Conservation (phyloP, 2,329 filamentous ascomycete genomes). For the Colletotrichum viniferum region DNA sequence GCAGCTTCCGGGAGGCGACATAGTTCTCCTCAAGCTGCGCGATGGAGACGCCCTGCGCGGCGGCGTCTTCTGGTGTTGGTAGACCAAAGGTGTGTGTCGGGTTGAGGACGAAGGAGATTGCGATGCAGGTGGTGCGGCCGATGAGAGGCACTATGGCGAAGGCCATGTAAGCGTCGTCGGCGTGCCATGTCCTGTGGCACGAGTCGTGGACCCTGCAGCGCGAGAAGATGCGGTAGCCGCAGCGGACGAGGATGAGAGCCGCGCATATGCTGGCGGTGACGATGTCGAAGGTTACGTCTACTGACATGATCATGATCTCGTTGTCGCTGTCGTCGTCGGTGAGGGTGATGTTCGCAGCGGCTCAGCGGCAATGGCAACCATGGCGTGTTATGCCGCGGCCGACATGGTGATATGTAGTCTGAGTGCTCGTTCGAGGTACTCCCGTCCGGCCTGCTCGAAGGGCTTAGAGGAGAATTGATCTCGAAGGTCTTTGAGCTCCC, state of each 20-base stretch:
- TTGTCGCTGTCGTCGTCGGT: not conserved
- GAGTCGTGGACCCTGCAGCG: conserved; percentile 29
- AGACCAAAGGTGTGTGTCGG: conserved; percentile 25
- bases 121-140: conserved; percentile 29
- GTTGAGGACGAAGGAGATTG: conserved; percentile 29
- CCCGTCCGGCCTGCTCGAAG: not conserved
- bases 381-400: not conserved
- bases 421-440: not conserved
- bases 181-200: conserved; percentile 34
- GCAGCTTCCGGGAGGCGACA: conserved; percentile 28
- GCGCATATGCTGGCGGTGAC: conserved; percentile 30
- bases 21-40: conserved; percentile 24
- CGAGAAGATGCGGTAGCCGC: conserved; percentile 29
- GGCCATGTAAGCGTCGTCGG: conserved; percentile 36
- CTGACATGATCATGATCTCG: conserved; percentile 24
- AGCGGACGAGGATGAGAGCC: conserved; percentile 31
- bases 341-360: not conserved
- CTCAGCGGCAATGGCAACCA: conserved; percentile 10
- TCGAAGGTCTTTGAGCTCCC: not conserved
- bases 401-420: conserved; percentile 3
- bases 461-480: not conserved
- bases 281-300: conserved; percentile 30
- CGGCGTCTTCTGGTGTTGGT: conserved; percentile 22
- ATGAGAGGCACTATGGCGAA: conserved; percentile 32
- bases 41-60: conserved; percentile 14